Evolutionary conservation across 306 rosid species (phyloP).

Genomic region (Astragalus membranaceus): DNA sequence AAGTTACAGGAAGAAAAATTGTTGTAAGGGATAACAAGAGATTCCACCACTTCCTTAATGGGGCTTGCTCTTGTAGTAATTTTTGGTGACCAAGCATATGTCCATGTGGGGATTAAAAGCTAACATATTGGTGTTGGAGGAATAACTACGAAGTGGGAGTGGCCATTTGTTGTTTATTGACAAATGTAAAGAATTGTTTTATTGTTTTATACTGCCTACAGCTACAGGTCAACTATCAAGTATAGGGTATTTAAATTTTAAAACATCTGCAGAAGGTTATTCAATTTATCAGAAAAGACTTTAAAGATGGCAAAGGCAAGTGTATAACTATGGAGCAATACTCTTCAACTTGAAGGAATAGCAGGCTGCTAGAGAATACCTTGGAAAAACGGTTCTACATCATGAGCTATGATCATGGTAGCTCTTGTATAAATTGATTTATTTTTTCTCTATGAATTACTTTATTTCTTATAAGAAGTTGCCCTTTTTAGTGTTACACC

Average conservation of each 20-base stretch:
- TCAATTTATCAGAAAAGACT: neutral
- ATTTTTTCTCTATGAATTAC: neutral
- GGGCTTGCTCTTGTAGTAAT: constrained; percentile 67
- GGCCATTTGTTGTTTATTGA: neutral
- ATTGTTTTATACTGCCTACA: neutral
- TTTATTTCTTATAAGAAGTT: neutral
- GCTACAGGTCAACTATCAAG: neutral
- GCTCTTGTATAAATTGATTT: neutral
- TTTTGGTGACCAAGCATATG: constrained; percentile 54
- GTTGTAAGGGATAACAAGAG: constrained; percentile 68
- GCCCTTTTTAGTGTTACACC: neutral
- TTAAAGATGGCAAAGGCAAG: constrained; percentile 4
- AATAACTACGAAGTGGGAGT: neutral
- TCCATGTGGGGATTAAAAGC: neutral
- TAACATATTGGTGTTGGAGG: neutral
- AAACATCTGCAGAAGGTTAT: neutral
- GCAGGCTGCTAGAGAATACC: constrained; percentile 9
- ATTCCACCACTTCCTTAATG: constrained; percentile 69
- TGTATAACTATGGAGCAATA: neutral
- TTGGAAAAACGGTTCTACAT: neutral
- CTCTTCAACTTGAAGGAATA: neutral
- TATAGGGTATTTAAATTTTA: neutral
- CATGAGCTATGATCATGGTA: neutral
- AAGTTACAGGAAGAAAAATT: constrained; percentile 57
- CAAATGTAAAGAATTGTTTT: neutral